These are phyloP conservation scores for Mucor velutinosus DNA, from an alignment of 371 early-diverging fungal genomes.

Conservation along the genomic window DNA sequence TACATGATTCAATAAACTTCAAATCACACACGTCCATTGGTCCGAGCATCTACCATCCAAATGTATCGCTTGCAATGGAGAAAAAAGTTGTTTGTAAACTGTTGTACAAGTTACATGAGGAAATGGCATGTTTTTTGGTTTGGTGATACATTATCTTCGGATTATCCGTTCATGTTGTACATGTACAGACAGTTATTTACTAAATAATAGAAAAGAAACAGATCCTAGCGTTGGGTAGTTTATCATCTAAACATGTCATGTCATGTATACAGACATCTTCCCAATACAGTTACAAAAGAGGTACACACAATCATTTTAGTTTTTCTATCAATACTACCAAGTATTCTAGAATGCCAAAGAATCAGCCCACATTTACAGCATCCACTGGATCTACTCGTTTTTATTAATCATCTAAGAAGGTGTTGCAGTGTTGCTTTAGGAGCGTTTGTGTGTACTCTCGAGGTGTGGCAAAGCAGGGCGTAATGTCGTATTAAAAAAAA, in stretches of 20 bases:
- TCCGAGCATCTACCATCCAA: neutral
- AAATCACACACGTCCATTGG: neutral
- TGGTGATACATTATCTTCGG: neutral
- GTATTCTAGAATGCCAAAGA: neutral
- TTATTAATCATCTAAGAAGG: neutral
- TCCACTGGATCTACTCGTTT: neutral
- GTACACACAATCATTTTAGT: neutral
- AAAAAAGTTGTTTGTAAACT: slow-evolving; percentile 3
- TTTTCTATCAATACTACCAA: neutral
- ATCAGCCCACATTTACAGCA: neutral
- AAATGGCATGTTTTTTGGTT: neutral
- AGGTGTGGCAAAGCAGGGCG: no score
- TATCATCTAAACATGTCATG: neutral
- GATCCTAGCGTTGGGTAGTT: neutral
- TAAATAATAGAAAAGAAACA: neutral
- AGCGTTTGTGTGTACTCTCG: neutral
- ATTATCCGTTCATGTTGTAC: slow-evolving; percentile 2
- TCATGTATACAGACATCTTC: slow-evolving; percentile 1
- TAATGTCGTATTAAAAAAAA: no score
- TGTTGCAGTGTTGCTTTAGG: neutral
- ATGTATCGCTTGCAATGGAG: neutral
- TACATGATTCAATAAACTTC: no score
- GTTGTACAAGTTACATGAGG: slow-evolving; percentile 2
- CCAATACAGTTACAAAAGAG: neutral
- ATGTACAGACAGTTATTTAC: slow-evolving; percentile 1